phyloP scores from a whole-genome alignment of 768 basidiomycete genomes.

The Paxillus involutus region DNA sequence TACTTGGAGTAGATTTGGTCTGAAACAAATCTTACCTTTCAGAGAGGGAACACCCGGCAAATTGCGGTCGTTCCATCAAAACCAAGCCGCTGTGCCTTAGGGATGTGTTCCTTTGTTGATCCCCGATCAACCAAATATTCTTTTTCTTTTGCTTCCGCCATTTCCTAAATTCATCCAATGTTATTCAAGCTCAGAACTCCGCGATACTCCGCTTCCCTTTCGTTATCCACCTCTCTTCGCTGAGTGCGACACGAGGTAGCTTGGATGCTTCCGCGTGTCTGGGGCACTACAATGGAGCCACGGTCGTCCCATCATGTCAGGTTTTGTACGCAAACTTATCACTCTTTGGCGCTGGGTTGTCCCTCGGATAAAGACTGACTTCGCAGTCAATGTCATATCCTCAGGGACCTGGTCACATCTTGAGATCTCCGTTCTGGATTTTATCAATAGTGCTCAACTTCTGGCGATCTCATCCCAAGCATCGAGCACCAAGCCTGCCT shows the following conservation, averaged over 20 bases:
- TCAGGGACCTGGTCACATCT: conserved; percentile 21
- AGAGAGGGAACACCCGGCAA: conserved; percentile 21
- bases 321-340: neutral
- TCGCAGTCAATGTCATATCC: conserved; percentile 12
- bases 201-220: conserved; percentile 19
- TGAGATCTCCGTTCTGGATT: conserved; percentile 24
- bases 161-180: conserved; percentile 10
- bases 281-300: neutral
- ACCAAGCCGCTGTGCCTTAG: conserved; percentile 29
- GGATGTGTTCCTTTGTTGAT: conserved; percentile 49
- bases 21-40: conserved; percentile 3
- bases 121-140: conserved; percentile 55
- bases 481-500: neutral
- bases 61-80: conserved; percentile 26
- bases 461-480: conserved; percentile 21
- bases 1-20: neutral
- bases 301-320: neutral
- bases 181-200: conserved; percentile 28
- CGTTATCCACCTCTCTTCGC: conserved; percentile 15
- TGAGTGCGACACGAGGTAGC: conserved; percentile 6
- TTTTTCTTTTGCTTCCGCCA: conserved; percentile 35
- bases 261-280: neutral
- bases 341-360: neutral
- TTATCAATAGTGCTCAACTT: conserved; percentile 18
- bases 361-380: conserved; percentile 6